Evolutionary conservation across 2,329 filamentous ascomycete species (phyloP).

Genomic region (Cladophialophora yegresii): DNA sequence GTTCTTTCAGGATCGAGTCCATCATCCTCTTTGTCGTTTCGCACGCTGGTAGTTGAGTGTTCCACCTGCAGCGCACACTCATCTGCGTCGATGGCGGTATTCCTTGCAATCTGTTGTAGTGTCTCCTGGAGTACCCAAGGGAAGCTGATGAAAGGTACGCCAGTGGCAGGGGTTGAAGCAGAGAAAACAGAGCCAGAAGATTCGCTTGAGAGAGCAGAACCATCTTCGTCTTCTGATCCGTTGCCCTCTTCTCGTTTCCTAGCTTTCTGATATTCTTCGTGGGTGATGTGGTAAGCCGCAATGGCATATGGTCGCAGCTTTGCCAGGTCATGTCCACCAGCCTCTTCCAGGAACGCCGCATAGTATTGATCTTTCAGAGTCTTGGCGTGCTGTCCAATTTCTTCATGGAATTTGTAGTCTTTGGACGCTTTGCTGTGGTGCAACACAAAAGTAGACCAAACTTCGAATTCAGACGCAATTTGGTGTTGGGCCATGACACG

Average conservation of each 20-base stretch:
- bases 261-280: constrained; percentile 52
- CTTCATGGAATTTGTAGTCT: constrained; percentile 86
- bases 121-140: constrained; percentile 84
- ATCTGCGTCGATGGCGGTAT: constrained; percentile 18
- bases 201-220: not conserved
- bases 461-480: constrained; percentile 84
- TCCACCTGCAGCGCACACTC: not conserved
- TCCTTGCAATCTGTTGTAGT: constrained; percentile 65
- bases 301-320: constrained; percentile 71
- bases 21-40: not conserved
- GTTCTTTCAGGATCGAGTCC: not conserved
- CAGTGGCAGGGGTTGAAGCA: constrained; percentile 21
- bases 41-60: not conserved
- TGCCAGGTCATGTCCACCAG: constrained; percentile 61
- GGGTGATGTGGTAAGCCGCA: constrained; percentile 76
- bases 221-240: not conserved
- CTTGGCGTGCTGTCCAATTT: constrained; percentile 68
- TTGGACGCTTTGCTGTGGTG: constrained; percentile 68
- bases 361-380: constrained; percentile 70
- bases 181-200: not conserved
- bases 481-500: constrained; percentile 83
- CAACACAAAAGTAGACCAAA: constrained; percentile 84
- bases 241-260: not conserved
- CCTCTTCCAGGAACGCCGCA: constrained; percentile 64
- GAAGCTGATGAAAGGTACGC: constrained; percentile 84